Evolutionary conservation across 768 basidiomycete species (phyloP).

Genomic region (Kwoniella mangroviensis): DNA sequence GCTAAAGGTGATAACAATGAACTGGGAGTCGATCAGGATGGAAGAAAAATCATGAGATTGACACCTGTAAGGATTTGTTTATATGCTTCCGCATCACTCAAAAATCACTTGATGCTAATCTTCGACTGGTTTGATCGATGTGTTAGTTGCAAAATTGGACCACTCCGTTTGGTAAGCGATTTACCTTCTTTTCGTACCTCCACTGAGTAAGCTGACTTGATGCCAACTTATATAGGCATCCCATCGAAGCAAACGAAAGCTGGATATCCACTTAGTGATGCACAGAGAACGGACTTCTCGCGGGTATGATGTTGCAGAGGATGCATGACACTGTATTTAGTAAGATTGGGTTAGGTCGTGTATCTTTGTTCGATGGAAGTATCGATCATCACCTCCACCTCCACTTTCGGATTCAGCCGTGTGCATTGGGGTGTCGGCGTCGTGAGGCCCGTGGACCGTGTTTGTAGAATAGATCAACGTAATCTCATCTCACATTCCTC

Average conservation of each 20-base stretch:
- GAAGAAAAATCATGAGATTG: not conserved
- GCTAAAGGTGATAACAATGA: not conserved
- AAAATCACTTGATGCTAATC: not conserved
- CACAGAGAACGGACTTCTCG: not conserved
- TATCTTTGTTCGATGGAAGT: not conserved
- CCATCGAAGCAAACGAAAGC: not conserved
- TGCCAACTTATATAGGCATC: not conserved
- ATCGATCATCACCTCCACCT: not conserved
- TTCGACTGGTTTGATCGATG: not conserved
- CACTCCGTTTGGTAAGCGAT: conserved; percentile 15
- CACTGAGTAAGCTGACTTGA: not conserved
- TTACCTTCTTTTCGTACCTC: no score
- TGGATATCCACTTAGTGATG: not conserved
- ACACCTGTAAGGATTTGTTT: conserved; percentile 5
- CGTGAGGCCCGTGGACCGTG: not conserved
- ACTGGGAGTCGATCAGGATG: not conserved
- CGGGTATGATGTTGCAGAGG: not conserved
- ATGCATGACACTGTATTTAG: not conserved
- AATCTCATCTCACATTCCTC: conserved; percentile 1
- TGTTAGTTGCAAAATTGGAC: conserved; percentile 21
- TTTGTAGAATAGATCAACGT: not conserved
- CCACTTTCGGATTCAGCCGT: not conserved
- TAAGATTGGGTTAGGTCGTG: not conserved
- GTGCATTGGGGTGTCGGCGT: not conserved
- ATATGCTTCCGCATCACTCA: no score